Evolutionary conservation across 805 yeast genomes (phyloP).

Genomic region (Zygosaccharomyces lentus): DNA sequence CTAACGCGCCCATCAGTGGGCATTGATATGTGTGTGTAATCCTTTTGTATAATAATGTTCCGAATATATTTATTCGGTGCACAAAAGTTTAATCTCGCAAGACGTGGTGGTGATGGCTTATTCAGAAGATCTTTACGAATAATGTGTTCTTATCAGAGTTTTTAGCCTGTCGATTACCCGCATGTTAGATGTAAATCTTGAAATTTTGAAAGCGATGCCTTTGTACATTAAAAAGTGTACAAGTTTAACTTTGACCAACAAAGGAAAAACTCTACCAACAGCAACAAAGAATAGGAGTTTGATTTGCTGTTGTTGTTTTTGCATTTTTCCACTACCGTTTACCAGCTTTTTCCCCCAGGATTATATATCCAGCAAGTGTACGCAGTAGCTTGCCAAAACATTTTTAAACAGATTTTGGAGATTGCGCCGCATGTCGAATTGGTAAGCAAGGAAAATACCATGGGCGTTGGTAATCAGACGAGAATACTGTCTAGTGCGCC

Average conservation of each 20-base stretch:
- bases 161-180: neutral
- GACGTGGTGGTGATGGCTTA: too few relatives aligned
- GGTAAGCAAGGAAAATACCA: neutral
- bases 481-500: neutral
- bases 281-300: neutral
- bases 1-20: constrained; percentile 12
- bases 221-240: neutral
- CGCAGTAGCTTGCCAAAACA: neutral
- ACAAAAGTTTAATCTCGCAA: too few relatives aligned
- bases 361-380: neutral
- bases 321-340: too few relatives aligned
- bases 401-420: neutral
- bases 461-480: constrained; percentile 3
- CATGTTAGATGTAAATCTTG: neutral
- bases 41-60: neutral
- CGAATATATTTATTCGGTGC: neutral
- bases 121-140: too few relatives aligned
- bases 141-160: neutral
- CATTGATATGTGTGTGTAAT: constrained; percentile 5
- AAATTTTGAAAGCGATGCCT: neutral
- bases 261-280: neutral
- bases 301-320: too few relatives aligned
- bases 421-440: neutral
- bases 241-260: neutral
- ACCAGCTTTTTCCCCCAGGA: too few relatives aligned